These are phyloP conservation scores for Amphibolis antarctica DNA, from an alignment of 106 monocot species.

Conservation along the genomic window DNA sequence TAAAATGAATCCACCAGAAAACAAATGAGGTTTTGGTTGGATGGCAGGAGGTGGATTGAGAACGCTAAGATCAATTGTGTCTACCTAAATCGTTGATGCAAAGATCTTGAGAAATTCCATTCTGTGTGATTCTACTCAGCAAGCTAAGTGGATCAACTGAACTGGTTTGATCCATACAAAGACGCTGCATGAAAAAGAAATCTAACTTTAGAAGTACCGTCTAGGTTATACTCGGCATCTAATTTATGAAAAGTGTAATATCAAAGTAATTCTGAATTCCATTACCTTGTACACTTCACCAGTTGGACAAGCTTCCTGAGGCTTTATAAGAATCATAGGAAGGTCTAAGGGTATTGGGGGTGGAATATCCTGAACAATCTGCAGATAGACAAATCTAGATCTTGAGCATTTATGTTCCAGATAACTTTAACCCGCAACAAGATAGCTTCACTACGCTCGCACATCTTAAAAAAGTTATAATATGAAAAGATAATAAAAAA, in stretches of 20 bases:
- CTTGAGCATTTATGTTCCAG: too few species aligned
- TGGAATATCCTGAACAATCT: constrained; percentile 84
- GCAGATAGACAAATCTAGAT: not conserved
- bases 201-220: not conserved
- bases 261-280: not conserved
- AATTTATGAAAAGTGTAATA: not conserved
- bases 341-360: constrained; percentile 39
- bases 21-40: not conserved
- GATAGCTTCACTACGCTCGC: too few species aligned
- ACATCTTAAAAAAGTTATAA: too few species aligned
- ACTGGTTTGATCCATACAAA: constrained; percentile 59
- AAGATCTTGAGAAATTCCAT: constrained; percentile 84
- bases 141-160: constrained; percentile 59
- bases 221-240: not conserved
- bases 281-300: constrained; percentile 94
- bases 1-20: constrained; percentile 14
- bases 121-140: constrained; percentile 43
- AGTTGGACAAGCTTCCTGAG: constrained; percentile 86
- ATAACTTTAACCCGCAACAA: too few species aligned
- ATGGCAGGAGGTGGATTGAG: not conserved
- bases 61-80: not conserved
- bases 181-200: constrained; percentile 35
- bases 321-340: constrained; percentile 95
- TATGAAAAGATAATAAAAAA: too few species aligned
- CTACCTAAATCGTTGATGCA: constrained; percentile 98